Conservation (phyloP, 2,329 filamentous ascomycete species). For the Incumbomyces lentus region DNA sequence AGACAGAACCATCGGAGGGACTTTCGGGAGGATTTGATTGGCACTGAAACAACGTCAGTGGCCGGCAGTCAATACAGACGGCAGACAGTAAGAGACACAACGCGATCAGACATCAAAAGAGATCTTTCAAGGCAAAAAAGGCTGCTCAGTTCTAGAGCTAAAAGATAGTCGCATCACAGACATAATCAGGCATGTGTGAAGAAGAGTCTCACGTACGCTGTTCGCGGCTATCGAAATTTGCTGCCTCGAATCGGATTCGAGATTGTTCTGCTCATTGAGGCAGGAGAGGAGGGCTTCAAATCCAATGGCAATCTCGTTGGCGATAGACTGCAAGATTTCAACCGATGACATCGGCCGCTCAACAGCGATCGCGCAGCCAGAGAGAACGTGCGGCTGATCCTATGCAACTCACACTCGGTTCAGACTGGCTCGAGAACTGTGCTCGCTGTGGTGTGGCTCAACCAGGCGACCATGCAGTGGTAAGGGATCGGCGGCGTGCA, state of each 20-base stretch:
- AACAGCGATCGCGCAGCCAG: no score
- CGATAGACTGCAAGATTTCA: not conserved
- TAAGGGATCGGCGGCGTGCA: no score
- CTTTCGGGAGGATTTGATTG: not conserved
- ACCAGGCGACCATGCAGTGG: no score
- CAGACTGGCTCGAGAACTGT: no score
- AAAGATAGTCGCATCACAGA: slow-evolving; percentile 5
- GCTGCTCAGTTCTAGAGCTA: slow-evolving; percentile 9
- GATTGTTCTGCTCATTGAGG: not conserved
- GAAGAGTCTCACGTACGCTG: not conserved
- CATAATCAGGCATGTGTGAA: not conserved
- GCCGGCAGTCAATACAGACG: not conserved
- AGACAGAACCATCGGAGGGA: slow-evolving; percentile 3
- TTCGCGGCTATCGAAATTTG: not conserved
- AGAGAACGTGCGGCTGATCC: no score
- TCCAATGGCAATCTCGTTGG: slow-evolving; percentile 1
- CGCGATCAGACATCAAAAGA: slow-evolving; percentile 3
- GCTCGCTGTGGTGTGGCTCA: no score
- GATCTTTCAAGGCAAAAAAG: not conserved
- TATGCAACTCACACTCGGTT: no score
- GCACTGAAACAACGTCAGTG: slow-evolving; percentile 2
- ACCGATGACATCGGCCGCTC: not conserved
- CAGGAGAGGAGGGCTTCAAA: slow-evolving; percentile 3
- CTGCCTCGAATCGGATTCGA: not conserved
- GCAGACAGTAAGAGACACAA: not conserved